Evolutionary conservation across 208 protist genomes (phyloP), one percentile per base, ranked within the genome.

Genomic region (Acanthamoeba lenticulata): DNA sequence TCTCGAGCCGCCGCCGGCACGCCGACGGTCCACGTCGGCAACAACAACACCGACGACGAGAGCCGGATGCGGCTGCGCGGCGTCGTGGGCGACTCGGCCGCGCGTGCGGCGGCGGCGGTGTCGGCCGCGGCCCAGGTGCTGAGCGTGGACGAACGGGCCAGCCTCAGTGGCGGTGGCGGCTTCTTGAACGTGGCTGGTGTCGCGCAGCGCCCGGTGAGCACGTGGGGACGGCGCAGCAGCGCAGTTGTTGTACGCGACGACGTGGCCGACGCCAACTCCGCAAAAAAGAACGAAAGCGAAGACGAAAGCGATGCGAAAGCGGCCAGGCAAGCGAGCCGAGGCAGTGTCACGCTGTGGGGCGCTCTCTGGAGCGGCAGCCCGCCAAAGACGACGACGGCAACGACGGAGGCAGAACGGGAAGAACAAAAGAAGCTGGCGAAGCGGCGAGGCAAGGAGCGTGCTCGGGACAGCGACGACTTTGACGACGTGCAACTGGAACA

Each of bases 261-360:
- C 52, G 15, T 21, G 52, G 52, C 11, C 21, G 15, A 21, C 52
- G 52, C 52, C 4, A 36, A 0, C 60, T 69, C n/a, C 24, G 60
- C 60, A 69, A 69, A 55, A 27, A 69, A 36, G 6, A n/a, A 69
- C 60, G 60, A 69, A 69, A 34, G 38, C 32, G 65, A 74, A 74
- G 0, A 74, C 32, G 72, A 83, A 83, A 13, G 34, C 27, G 62
- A 72, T 32, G 62, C 52, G 62, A 72, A 38, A 83, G 72, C 72
- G 42, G 4, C 3, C 40, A 32, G 19, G 9, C 11, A 52, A n/a
- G n/a, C 38, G 40, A 47, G 29, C 42, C 44, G 49, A 38, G 38
- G 72, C 27, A 32, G 67, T 9, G 72, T 83, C 72, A 83, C 34
- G 72, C 72, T 83, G 27, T 83, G 72, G 72, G 72, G 72, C 38